Evolutionary conservation across 345 rosid species (phyloP).

Genomic region (Syzygium jambos): DNA sequence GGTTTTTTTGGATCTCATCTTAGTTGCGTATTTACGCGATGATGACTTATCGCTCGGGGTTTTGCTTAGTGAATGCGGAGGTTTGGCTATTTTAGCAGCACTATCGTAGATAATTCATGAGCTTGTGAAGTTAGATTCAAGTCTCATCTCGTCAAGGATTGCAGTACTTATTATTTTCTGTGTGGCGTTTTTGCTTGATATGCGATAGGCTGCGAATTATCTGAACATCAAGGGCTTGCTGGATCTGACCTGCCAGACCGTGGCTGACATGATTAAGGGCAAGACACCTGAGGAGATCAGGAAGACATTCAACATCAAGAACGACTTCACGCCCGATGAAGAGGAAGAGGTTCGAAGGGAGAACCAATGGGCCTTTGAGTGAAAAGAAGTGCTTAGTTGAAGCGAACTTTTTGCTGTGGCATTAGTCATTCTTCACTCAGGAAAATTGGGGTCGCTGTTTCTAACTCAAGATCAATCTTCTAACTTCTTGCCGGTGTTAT

Average conservation of each 20-base stretch:
- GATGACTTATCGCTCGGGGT: neutral
- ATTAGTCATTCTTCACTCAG: neutral
- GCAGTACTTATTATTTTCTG: neutral
- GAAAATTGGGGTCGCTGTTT: neutral
- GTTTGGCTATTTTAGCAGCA: neutral
- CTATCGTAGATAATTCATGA: neutral
- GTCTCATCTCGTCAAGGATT: neutral
- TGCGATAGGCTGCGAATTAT: conserved; percentile 63
- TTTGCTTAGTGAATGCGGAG: neutral
- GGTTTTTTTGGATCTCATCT: neutral
- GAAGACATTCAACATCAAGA: conserved; percentile 39
- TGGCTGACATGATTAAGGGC: conserved; percentile 66
- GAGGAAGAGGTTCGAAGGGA: conserved; percentile 61
- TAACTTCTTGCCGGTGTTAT: neutral
- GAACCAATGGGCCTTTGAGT: conserved; percentile 79
- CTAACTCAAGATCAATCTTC: neutral
- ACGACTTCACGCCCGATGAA: conserved; percentile 61
- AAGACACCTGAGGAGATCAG: conserved; percentile 62
- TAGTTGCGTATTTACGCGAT: neutral
- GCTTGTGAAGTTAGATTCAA: neutral
- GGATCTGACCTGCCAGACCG: conserved; percentile 61
- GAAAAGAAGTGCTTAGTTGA: neutral
- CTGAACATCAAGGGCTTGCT: conserved; percentile 57
- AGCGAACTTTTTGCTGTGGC: neutral
- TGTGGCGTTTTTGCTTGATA: neutral